A percentile compares a stretch with the other conserved stretches of the same genome.
These are phyloP conservation scores for Balansia obtecta DNA, from an alignment of 2,329 filamentous ascomycete genomes.

Conservation along the genomic window DNA sequence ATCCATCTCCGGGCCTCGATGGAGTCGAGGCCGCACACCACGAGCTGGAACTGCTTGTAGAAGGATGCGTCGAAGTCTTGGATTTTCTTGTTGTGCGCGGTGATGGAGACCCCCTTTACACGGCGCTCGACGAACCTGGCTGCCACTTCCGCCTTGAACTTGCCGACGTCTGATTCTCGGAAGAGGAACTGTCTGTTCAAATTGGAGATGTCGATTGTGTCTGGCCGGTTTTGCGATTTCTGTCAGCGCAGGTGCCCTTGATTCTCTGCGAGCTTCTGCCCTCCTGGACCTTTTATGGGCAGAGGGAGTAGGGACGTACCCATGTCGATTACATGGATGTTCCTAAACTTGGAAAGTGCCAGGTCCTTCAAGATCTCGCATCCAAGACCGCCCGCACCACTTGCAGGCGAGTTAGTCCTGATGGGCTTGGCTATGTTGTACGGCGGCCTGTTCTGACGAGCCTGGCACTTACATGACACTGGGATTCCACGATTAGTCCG, in stretches of 20 bases:
- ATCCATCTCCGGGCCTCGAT: constrained; percentile 99
- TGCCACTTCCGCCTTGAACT: constrained; percentile 85
- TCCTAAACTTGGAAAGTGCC: constrained; percentile 86
- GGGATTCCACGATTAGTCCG: not conserved
- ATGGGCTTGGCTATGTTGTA: not conserved
- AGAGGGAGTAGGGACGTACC: constrained; percentile 34
- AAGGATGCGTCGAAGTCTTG: constrained; percentile 95
- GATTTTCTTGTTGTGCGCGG: constrained; percentile 85
- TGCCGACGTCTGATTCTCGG: constrained; percentile 80
- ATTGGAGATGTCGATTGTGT: constrained; percentile 98
- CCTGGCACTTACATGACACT: constrained; percentile 37
- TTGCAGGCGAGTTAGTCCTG: constrained; percentile 23
- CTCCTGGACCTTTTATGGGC: not conserved
- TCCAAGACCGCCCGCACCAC: constrained; percentile 84
- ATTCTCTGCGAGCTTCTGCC: too few species aligned
- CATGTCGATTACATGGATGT: constrained; percentile 99
- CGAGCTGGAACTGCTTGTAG: constrained; percentile 91
- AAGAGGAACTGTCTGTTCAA: constrained; percentile 97
- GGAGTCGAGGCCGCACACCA: constrained; percentile 91
- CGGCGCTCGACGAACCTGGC: constrained; percentile 82
- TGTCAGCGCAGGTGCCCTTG: not conserved
- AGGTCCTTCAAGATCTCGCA: constrained; percentile 97
- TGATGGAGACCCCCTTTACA: constrained; percentile 85
- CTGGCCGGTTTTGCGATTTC: constrained; percentile 30
- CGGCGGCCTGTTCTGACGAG: not conserved